These are phyloP conservation scores for Neurospora sp. DNA, from an alignment of 495 filamentous ascomycete species.

Conservation along the genomic window DNA sequence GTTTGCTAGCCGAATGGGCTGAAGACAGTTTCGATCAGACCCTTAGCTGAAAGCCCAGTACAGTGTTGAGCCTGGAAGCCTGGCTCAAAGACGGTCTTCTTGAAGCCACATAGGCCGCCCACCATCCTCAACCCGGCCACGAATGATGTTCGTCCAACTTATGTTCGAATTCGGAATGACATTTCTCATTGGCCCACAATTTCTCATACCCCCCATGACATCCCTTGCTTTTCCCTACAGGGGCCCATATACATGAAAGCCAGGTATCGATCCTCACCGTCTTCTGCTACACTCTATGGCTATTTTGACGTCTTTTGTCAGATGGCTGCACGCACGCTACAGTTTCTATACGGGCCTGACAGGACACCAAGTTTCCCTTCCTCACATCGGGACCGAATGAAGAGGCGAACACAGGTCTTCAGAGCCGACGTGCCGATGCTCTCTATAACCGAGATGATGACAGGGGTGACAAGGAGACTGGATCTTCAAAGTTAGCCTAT, in stretches of 20 bases:
- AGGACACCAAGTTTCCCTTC: not conserved
- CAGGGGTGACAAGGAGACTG: not conserved
- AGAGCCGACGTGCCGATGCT: not conserved
- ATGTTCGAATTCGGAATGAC: not conserved
- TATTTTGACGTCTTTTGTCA: not conserved
- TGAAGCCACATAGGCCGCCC: not conserved
- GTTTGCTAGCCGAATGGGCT: not conserved
- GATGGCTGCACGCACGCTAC: slow-evolving; percentile 2
- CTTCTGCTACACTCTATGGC: not conserved
- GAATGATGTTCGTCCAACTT: not conserved
- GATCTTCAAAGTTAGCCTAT: not conserved
- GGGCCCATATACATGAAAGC: not conserved
- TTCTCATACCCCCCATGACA: not conserved
- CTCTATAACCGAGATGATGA: not conserved
- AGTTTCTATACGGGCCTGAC: not conserved
- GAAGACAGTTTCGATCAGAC: not conserved
- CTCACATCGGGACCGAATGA: not conserved
- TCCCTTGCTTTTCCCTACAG: not conserved
- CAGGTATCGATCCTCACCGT: not conserved
- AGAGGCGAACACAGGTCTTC: not conserved
- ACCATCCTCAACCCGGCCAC: not conserved
- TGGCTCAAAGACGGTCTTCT: not conserved
- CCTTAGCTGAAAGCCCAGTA: not conserved
- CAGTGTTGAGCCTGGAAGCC: not conserved
- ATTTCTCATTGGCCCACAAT: not conserved